Conservation (phyloP, 2,329 filamentous ascomycete species). For the Phaeosphaeria sp. region DNA sequence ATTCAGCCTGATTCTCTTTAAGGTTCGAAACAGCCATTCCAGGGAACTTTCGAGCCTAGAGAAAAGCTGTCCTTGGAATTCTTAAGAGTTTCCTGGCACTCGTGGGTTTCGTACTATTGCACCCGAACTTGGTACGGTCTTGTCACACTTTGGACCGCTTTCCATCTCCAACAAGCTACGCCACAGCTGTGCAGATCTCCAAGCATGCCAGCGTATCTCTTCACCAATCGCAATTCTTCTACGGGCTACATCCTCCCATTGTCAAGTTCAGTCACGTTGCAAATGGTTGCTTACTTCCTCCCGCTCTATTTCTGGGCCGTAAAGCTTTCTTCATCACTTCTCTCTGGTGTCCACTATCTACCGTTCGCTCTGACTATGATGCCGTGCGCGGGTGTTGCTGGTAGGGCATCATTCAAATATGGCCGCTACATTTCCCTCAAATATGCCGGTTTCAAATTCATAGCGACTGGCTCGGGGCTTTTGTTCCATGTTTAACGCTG, state of each 20-base stretch:
- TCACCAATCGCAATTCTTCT: conserved; percentile 18
- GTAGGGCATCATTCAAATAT: conserved; percentile 21
- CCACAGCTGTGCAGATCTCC: conserved; percentile 21
- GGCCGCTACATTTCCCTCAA: conserved; percentile 26
- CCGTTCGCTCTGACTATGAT: conserved; percentile 13
- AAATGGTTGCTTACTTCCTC: conserved; percentile 12
- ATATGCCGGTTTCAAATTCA: conserved; percentile 5
- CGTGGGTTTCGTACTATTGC: too few relatives aligned
- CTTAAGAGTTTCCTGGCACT: too few relatives aligned
- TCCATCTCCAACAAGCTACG: conserved; percentile 42
- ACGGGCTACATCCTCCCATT: conserved; percentile 13
- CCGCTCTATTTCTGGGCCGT: conserved; percentile 29
- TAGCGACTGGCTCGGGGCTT: conserved; percentile 13
- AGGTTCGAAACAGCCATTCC: too few relatives aligned
- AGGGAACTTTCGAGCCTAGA: too few relatives aligned
- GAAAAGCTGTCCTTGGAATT: too few relatives aligned
- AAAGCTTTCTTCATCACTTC: conserved; percentile 1
- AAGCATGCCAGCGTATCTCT: conserved; percentile 13
- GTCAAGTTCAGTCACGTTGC: conserved; percentile 6
- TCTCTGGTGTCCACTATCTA: conserved; percentile 15
- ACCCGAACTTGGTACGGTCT: too few relatives aligned
- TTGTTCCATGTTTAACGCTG: conserved; percentile 11
- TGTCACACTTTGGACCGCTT: too few relatives aligned
- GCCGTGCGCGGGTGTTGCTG: conserved; percentile 1
- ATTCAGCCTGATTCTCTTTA: too few relatives aligned